phyloP scores from a whole-genome alignment of 345 rosid genomes.

The Noccaea caerulescens region DNA sequence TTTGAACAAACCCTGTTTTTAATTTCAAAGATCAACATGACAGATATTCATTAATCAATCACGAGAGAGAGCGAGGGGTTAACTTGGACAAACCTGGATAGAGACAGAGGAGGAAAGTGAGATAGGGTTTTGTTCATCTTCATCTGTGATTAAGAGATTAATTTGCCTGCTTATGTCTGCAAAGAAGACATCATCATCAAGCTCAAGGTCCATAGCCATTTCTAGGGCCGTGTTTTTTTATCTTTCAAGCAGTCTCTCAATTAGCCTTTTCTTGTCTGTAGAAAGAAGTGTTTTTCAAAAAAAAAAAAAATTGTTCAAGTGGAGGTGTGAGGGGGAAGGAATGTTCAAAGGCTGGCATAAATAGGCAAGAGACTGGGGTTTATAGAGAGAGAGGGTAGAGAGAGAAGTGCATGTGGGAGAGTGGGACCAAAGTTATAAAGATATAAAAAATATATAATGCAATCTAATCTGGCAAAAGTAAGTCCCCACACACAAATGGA shows the following conservation, averaged over 20 bases:
- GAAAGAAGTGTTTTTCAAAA: neutral
- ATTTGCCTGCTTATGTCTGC: constrained; percentile 92
- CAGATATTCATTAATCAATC: constrained; percentile 14
- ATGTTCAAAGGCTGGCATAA: constrained; percentile 40
- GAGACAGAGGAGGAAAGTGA: constrained; percentile 64
- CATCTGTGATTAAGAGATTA: constrained; percentile 93
- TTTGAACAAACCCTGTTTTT: constrained; percentile 56
- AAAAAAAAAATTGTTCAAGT: constrained; percentile 22
- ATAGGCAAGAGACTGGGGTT: constrained; percentile 35
- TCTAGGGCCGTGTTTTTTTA: constrained; percentile 31
- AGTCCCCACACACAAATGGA: constrained; percentile 44
- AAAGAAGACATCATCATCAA: constrained; percentile 87
- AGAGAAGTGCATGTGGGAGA: constrained; percentile 45
- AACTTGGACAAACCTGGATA: constrained; percentile 59
- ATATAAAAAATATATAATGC: constrained; percentile 26
- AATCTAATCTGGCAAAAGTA: constrained; percentile 42
- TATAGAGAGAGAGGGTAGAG: constrained; percentile 22
- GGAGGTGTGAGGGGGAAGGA: constrained; percentile 42
- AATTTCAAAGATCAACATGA: constrained; percentile 12
- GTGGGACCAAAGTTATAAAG: constrained; percentile 37
- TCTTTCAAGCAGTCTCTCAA: neutral
- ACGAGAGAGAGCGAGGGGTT: constrained; percentile 1
- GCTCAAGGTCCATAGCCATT: constrained; percentile 62
- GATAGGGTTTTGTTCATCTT: constrained; percentile 61
- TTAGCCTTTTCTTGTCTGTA: constrained; percentile 16